Evolutionary conservation across 768 basidiomycete genomes (phyloP).

Genomic region (Trametes punicea): DNA sequence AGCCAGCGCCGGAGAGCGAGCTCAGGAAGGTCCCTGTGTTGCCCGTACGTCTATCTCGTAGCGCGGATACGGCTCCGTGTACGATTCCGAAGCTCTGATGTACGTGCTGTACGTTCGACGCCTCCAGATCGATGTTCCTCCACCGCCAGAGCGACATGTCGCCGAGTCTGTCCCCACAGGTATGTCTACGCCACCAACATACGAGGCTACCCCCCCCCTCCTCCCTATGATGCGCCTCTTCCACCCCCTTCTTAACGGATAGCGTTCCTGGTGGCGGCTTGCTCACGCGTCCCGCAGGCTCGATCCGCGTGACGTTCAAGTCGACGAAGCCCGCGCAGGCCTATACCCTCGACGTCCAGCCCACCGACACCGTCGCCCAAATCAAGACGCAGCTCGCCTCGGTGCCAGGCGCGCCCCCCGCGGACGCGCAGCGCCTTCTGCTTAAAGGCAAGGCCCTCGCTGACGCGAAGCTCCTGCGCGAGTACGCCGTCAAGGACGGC

Average conservation of each 20-base stretch:
- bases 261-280: neutral
- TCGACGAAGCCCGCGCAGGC: slow-evolving; percentile 83
- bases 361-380: slow-evolving; percentile 77
- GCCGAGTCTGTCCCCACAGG: slow-evolving; percentile 33
- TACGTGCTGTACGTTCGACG: neutral
- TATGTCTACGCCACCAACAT: slow-evolving; percentile 17
- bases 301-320: slow-evolving; percentile 79
- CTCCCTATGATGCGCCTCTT: neutral
- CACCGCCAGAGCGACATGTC: slow-evolving; percentile 52
- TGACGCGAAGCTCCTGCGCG: slow-evolving; percentile 85
- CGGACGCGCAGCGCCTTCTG: slow-evolving; percentile 79
- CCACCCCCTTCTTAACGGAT: too few relatives aligned
- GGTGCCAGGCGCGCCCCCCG: slow-evolving; percentile 66
- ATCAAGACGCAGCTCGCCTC: slow-evolving; percentile 77
- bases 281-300: slow-evolving; percentile 24
- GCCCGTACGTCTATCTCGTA: slow-evolving; percentile 43
- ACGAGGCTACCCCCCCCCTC: too few relatives aligned
- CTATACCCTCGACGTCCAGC: slow-evolving; percentile 67
- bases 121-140: slow-evolving; percentile 53
- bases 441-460: slow-evolving; percentile 93
- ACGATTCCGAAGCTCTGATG: neutral
- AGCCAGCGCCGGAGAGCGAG: slow-evolving; percentile 61
- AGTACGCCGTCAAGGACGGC: slow-evolving; percentile 81
- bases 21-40: slow-evolving; percentile 70
- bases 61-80: slow-evolving; percentile 4